Conservation (phyloP, 164 flowering plant genomes). For the Chloranthus sessilifolius region DNA sequence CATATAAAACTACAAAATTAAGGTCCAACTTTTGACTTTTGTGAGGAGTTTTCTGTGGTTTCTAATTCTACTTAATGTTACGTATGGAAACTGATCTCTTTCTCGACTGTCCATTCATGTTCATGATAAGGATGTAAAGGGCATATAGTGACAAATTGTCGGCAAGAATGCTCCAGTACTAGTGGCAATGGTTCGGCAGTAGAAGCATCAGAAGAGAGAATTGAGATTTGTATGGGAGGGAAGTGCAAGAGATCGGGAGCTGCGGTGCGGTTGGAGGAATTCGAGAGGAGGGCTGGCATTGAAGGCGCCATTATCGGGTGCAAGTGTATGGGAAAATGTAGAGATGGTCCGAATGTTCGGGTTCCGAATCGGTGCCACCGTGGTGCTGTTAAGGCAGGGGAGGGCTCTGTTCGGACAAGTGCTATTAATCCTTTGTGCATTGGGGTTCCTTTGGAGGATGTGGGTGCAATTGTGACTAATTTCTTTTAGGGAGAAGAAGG, state of each 20-base stretch:
- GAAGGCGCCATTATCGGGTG: conserved; percentile 71
- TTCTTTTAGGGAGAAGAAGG: conserved; percentile 24
- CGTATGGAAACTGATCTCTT: too few relatives aligned
- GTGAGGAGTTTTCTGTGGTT: too few relatives aligned
- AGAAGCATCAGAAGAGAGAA: conserved; percentile 30
- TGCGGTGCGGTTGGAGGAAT: conserved; percentile 43
- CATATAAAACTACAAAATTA: too few relatives aligned
- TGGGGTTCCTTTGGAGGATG: conserved; percentile 56
- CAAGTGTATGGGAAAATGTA: conserved; percentile 91
- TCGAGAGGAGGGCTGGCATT: conserved; percentile 38
- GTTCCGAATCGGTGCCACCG: conserved; percentile 21
- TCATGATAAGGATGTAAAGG: too few relatives aligned
- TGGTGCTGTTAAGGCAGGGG: background rate
- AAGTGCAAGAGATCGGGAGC: conserved; percentile 82
- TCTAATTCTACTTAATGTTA: too few relatives aligned
- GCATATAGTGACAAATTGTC: too few relatives aligned
- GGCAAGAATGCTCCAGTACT: background rate
- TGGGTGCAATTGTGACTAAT: conserved; percentile 35
- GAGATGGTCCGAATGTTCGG: conserved; percentile 66
- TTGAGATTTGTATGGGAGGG: conserved; percentile 89
- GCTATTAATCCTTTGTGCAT: conserved; percentile 31
- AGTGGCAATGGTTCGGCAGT: too few relatives aligned
- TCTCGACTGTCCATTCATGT: too few relatives aligned
- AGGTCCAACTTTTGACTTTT: too few relatives aligned
- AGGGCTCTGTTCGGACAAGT: conserved; percentile 18